Conservation (phyloP, 2,329 filamentous ascomycete species). For the Zymoseptoria tritici region DNA sequence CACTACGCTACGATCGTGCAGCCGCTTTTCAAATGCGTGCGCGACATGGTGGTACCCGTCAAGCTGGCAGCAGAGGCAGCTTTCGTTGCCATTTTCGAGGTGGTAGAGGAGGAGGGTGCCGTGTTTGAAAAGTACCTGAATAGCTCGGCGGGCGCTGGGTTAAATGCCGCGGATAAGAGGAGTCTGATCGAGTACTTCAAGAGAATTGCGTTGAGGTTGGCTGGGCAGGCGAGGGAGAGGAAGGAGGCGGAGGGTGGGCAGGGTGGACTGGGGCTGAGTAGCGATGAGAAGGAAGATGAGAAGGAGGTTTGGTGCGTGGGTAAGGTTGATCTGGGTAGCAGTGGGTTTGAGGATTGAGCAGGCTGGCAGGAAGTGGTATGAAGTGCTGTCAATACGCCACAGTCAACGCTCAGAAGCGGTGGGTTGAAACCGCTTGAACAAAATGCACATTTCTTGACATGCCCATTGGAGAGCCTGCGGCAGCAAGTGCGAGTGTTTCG, state of each 20-base stretch:
- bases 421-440: no score
- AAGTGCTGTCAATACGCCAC: not conserved
- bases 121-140: conserved; percentile 89
- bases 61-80: conserved; percentile 93
- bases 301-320: conserved; percentile 94
- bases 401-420: not conserved
- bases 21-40: conserved; percentile 79
- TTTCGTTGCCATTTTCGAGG: conserved; percentile 82
- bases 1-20: conserved; percentile 74
- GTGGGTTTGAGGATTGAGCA: conserved; percentile 16
- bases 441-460: no score
- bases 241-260: conserved; percentile 85
- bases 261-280: conserved; percentile 75
- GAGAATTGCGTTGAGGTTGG: conserved; percentile 75
- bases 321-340: conserved; percentile 71
- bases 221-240: conserved; percentile 79
- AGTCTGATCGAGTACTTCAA: conserved; percentile 98
- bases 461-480: no score
- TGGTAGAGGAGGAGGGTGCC: conserved; percentile 75
- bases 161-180: conserved; percentile 68
- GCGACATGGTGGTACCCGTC: conserved; percentile 87
- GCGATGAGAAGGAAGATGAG: conserved; percentile 91
- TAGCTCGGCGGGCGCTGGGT: conserved; percentile 51
- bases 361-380: not conserved
- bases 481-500: no score